Base-by-base conservation (phyloP, 306 rosid species). In the Trifolium pratense region DNA sequence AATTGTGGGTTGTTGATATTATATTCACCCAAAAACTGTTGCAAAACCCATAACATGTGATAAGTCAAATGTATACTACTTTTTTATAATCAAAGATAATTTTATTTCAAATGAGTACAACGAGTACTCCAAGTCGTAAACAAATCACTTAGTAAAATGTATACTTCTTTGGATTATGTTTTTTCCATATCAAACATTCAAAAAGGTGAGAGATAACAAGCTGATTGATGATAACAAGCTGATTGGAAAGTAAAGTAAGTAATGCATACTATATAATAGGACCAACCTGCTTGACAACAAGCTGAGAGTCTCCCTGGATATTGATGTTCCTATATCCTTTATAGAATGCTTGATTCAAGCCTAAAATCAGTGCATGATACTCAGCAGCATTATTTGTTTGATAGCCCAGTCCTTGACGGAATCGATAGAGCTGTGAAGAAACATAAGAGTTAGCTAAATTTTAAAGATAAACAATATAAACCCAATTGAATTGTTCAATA, bases 211-310 rank as follows among this genome's bases (percentile, higher is more conserved):
- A 29, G 32, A 29, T 29, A 26, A 29, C 6, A 0, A 29, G 31
- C 31, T 26, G 31, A 26, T 26, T 3, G 31, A 26, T 23, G 25
- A 23, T 23, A 23, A 23, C 25, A 23, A 25, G 29, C 3, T 25
- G 29, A 25, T 25, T 25, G 29, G 26, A 56, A 58, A 25, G 14
- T 36, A 70, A 9, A 15, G 40, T 12, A 9, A 15, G 40, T 12
- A n/a, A 9, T 36, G 52, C 68, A 55, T 34, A 60, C 31, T 20
- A 6, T 25, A 46, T n/a, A 39, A 55, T 17, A 46, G 8, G 21
- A 72, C 89, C 77, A 85, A 94, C 98, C 97, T 94, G 98, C 75
- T 83, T 79, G 86, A 92, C 80, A 48, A 94, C 98, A 53, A 91
- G 95, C 14, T 72, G 77, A 63, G 98, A 89, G 70, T 94, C 96